A percentile compares a stretch with the other conserved stretches of the same genome.
These are phyloP conservation scores for Skeletonema marinoi DNA, from an alignment of 108 stramenopile species.

Conservation along the genomic window DNA sequence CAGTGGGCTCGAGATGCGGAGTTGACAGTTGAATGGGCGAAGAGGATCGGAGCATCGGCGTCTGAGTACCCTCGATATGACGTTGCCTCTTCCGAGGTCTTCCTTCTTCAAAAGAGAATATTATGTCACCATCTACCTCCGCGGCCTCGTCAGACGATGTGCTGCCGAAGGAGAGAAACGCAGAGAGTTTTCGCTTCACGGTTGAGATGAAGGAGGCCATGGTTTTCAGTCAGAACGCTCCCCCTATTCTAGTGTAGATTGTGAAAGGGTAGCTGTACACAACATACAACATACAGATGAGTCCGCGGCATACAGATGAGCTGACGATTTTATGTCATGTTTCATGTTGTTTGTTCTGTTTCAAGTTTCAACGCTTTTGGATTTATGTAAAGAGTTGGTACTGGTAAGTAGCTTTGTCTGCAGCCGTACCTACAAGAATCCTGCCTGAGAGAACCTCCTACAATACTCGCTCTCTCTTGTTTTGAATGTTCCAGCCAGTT, in stretches of 20 bases:
- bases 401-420: no score
- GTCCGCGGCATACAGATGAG: no score
- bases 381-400: no score
- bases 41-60: background rate
- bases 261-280: background rate
- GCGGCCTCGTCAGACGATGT: background rate
- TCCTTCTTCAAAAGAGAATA: background rate
- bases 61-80: background rate
- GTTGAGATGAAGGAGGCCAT: constrained; percentile 24
- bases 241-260: background rate
- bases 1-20: constrained; percentile 3
- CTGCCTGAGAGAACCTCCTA: no score
- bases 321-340: no score
- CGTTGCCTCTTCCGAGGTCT: background rate
- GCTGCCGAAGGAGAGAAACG: constrained; percentile 3
- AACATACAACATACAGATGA: no score
- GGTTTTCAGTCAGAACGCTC: background rate
- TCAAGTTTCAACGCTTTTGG: no score
- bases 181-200: constrained; percentile 37
- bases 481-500: no score
- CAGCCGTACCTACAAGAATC: no score
- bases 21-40: background rate
- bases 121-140: background rate
- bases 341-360: no score
- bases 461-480: no score